Evolutionary conservation across 805 yeast species (phyloP), one percentile per base, ranked within the genome.

Genomic region (Komagataella mondaviorum): DNA sequence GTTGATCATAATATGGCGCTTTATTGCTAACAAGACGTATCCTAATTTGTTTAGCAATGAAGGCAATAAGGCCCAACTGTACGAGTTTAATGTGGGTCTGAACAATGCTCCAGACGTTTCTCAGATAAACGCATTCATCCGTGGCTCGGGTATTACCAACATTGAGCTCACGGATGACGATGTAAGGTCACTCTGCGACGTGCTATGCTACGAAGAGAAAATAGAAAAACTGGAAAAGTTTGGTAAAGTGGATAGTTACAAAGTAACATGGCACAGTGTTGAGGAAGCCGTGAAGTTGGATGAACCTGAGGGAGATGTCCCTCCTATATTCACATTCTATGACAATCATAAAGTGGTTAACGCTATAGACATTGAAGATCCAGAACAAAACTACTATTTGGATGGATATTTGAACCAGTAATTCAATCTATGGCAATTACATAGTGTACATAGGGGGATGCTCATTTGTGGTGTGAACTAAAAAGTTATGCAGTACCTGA

Each of bases 1-100:
- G 51, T 66, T 88, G 56, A 80, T 88, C 18, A 90, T 90, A 46
- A 81, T 90, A 6, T 93, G 97, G 96, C 74, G 93, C 57, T 91
- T 71, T 65, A 82, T 88, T 7, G 86, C 91, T 2, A 76, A 81
- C 36, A 79, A 77, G 57, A 78, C 96, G 0, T 85, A 73, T 61
- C 96, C 97, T 3, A 72, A 78, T 51, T 85, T 85, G 18, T 82
- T 85, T 63, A 76, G 72, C 54, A 69, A 70, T 6, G 66, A 69
- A 8, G 23, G 23, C 22, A 45, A 45, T 6, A 22, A 45, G 22
- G 24, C 66, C 1, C 55, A 65, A 23, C 84, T 78, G 61, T 64
- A 72, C 39, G 66, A 75, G 7, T 85, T 72, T 61, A 77, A 83
- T 0, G 45, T 48, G 2, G 17, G 44, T 6, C 24, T 44, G 18